A percentile compares a stretch with the other conserved stretches of the same genome.
phyloP scores from a whole-genome alignment of 768 basidiomycete species.

The Suillus clintonianus region DNA sequence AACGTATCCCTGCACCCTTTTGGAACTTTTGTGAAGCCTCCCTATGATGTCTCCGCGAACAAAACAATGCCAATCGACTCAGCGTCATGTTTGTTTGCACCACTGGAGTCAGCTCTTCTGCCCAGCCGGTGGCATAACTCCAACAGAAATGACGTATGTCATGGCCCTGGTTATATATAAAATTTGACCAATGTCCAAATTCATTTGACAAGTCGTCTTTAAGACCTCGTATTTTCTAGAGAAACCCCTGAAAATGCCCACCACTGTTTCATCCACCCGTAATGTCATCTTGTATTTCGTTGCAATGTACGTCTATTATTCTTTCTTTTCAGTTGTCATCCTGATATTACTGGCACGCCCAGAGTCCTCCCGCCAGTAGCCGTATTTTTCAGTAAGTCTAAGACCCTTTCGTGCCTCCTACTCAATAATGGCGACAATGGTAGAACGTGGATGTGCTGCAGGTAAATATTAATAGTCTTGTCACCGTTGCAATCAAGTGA shows the following conservation, averaged over 20 bases:
- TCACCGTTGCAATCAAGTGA: background rate
- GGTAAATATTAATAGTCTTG: constrained; percentile 10
- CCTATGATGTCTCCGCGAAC: too few species aligned
- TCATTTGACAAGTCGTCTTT: background rate
- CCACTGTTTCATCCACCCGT: constrained; percentile 25
- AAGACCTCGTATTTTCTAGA: background rate
- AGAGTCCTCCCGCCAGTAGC: constrained; percentile 29
- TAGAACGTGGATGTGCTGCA: constrained; percentile 29
- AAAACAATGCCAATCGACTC: too few species aligned
- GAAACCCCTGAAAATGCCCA: constrained; percentile 16
- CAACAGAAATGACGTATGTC: background rate
- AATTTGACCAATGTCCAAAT: background rate
- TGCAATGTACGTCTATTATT: constrained; percentile 23
- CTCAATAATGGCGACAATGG: background rate
- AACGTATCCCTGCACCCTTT: too few species aligned
- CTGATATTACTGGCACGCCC: background rate
- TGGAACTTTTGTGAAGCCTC: too few species aligned
- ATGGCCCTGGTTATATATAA: background rate
- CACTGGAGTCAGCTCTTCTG: background rate
- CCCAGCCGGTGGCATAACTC: background rate
- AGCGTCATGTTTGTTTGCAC: too few species aligned
- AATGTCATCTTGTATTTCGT: constrained; percentile 42
- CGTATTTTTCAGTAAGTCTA: constrained; percentile 30
- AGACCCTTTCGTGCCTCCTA: background rate
- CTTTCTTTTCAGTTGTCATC: background rate